Conservation (phyloP, 2,329 filamentous ascomycete species). For the Lithohypha guttulata region DNA sequence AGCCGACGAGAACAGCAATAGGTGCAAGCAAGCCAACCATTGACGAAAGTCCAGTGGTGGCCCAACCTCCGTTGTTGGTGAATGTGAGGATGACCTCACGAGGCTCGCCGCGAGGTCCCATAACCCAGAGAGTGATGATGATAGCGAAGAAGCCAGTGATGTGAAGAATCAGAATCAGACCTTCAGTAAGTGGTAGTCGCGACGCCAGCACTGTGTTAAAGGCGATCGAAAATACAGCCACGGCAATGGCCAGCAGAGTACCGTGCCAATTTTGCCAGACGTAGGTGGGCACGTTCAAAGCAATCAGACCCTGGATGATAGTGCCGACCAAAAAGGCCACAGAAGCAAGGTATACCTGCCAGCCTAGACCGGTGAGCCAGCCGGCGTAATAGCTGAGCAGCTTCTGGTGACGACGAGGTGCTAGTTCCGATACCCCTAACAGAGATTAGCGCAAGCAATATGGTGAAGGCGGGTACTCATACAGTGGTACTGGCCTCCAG, state of each 20-base stretch:
- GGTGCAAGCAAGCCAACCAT: constrained; percentile 33
- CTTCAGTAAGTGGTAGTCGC: constrained; percentile 21
- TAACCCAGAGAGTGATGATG: constrained; percentile 25
- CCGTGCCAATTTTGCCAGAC: constrained; percentile 19
- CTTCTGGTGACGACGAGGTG: constrained; percentile 39
- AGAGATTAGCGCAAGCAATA: no score
- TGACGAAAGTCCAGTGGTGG: constrained; percentile 31
- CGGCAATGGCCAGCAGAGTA: constrained; percentile 17
- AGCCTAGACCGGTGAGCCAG: constrained; percentile 35
- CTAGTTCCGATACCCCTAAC: constrained; percentile 49
- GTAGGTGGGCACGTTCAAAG: constrained; percentile 18
- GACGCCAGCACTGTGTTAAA: constrained; percentile 16
- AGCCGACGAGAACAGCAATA: constrained; percentile 32
- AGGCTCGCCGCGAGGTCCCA: constrained; percentile 27
- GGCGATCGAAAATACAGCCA: constrained; percentile 12
- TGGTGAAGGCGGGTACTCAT: no score
- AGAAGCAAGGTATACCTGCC: constrained; percentile 36
- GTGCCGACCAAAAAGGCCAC: constrained; percentile 28
- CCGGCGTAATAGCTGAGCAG: constrained; percentile 45
- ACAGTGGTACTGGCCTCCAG: constrained; percentile 24
- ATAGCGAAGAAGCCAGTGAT: constrained; percentile 26
- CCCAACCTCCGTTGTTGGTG: constrained; percentile 33
- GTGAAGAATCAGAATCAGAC: constrained; percentile 25
- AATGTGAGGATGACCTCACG: constrained; percentile 39
- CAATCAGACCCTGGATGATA: constrained; percentile 22